phyloP scores from a whole-genome alignment of 805 yeast species.

The Teunomyces stri region DNA sequence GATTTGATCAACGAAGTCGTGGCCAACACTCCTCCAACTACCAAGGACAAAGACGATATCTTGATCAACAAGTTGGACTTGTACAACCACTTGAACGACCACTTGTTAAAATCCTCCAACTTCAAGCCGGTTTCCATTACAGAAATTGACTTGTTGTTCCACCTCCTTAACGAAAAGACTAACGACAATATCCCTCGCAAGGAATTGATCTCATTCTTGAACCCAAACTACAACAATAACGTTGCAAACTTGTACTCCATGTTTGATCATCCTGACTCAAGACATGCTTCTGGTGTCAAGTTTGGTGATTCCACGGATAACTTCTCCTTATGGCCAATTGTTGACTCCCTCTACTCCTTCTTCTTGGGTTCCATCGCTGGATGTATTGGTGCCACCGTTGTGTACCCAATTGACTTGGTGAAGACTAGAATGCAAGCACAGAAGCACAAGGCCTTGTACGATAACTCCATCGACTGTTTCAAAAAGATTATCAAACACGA shows the following conservation, averaged over 20 bases:
- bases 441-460: constrained; percentile 65
- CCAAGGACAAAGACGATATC: constrained; percentile 40
- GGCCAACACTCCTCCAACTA: constrained; percentile 45
- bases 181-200: constrained; percentile 41
- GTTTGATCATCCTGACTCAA: constrained; percentile 43
- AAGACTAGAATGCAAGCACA: constrained; percentile 98
- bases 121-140: constrained; percentile 40
- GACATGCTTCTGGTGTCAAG: constrained; percentile 20
- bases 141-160: constrained; percentile 41
- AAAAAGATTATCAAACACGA: constrained; percentile 70
- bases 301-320: constrained; percentile 29
- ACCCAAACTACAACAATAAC: constrained; percentile 52
- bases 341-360: constrained; percentile 82
- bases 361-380: constrained; percentile 93
- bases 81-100: constrained; percentile 43
- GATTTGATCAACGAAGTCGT: constrained; percentile 46
- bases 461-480: constrained; percentile 84
- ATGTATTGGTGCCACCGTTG: constrained; percentile 96
- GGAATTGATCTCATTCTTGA: constrained; percentile 47
- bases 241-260: constrained; percentile 32
- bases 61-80: constrained; percentile 40
- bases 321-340: constrained; percentile 46
- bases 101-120: constrained; percentile 40
- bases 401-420: constrained; percentile 93
- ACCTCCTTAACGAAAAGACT: constrained; percentile 33